Evolutionary conservation across 352 stramenopile species (phyloP).

Genomic region (Hyaloperonospora arabidopsidis): DNA sequence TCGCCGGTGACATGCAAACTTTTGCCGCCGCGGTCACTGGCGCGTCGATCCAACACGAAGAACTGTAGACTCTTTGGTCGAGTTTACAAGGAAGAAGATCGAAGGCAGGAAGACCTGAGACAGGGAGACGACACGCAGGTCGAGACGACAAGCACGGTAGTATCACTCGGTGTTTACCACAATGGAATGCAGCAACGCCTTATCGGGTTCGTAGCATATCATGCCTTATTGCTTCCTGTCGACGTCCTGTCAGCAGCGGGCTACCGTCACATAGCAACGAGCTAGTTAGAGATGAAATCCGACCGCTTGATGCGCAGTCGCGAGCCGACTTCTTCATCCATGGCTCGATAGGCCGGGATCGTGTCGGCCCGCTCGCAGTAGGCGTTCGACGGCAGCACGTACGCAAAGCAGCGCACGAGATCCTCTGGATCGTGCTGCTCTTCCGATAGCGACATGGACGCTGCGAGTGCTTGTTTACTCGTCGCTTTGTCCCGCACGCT

Average conservation of each 20-base stretch:
- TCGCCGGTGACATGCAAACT: slow-evolving; percentile 19
- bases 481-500: slow-evolving; percentile 48
- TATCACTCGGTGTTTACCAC: not conserved
- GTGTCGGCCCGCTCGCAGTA: slow-evolving; percentile 80
- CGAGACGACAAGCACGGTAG: too few relatives aligned
- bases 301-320: slow-evolving; percentile 55
- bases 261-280: not conserved
- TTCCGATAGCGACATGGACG: slow-evolving; percentile 51
- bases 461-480: slow-evolving; percentile 48
- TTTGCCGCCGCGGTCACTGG: slow-evolving; percentile 21
- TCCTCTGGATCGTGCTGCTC: slow-evolving; percentile 50
- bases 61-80: slow-evolving; percentile 15
- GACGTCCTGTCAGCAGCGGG: not conserved
- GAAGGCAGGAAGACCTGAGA: too few relatives aligned
- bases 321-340: slow-evolving; percentile 66
- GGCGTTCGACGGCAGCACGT: slow-evolving; percentile 58
- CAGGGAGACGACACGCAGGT: too few relatives aligned
- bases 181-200: too few relatives aligned
- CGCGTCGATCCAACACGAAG: slow-evolving; percentile 19
- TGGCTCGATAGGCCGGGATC: slow-evolving; percentile 59
- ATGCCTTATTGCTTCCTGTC: slow-evolving; percentile 21
- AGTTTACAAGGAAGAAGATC: too few relatives aligned
- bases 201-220: not conserved
- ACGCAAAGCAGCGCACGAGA: slow-evolving; percentile 67
- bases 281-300: slow-evolving; percentile 41